Conservation (phyloP, 176 grass and related monocot genomes). For the Dendrocalamus sinicus region DNA sequence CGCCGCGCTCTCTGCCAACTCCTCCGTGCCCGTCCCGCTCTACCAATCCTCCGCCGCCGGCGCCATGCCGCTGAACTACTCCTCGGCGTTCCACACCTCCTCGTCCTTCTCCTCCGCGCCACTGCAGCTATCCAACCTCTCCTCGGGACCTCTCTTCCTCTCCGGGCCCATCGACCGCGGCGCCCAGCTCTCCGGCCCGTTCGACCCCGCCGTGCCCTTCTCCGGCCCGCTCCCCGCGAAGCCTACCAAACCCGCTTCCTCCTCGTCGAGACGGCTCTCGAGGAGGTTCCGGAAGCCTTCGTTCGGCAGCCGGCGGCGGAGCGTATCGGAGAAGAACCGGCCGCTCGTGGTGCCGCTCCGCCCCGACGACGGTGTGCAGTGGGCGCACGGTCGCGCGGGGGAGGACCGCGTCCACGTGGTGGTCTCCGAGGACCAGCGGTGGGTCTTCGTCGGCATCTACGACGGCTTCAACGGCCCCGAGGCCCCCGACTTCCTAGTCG, state of each 20-base stretch:
- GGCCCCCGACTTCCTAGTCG: constrained; percentile 86
- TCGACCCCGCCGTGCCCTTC: constrained; percentile 66
- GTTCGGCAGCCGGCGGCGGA: constrained; percentile 65
- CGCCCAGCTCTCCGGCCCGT: constrained; percentile 71
- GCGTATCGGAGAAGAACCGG: constrained; percentile 67
- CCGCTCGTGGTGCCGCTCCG: constrained; percentile 67
- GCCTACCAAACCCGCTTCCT: constrained; percentile 45
- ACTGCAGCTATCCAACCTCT: constrained; percentile 69
- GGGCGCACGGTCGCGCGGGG: constrained; percentile 87
- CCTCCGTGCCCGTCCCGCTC: constrained; percentile 72
- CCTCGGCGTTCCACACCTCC: constrained; percentile 62
- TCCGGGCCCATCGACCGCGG: constrained; percentile 82
- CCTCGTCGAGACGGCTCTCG: constrained; percentile 50
- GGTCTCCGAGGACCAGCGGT: constrained; percentile 86
- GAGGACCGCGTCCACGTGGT: constrained; percentile 93
- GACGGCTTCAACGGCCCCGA: constrained; percentile 95
- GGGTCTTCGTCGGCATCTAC: constrained; percentile 96
- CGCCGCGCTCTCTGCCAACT: constrained; percentile 67
- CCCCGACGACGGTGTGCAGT: constrained; percentile 68
- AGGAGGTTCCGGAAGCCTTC: constrained; percentile 62
- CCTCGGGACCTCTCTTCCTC: constrained; percentile 52
- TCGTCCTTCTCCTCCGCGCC: constrained; percentile 72
- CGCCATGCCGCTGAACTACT: constrained; percentile 32
- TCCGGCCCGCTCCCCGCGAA: constrained; percentile 74
- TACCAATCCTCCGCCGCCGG: constrained; percentile 53